Base-by-base conservation (phyloP, 371 early-diverging fungal species). In the Mortierella sp. region DNA sequence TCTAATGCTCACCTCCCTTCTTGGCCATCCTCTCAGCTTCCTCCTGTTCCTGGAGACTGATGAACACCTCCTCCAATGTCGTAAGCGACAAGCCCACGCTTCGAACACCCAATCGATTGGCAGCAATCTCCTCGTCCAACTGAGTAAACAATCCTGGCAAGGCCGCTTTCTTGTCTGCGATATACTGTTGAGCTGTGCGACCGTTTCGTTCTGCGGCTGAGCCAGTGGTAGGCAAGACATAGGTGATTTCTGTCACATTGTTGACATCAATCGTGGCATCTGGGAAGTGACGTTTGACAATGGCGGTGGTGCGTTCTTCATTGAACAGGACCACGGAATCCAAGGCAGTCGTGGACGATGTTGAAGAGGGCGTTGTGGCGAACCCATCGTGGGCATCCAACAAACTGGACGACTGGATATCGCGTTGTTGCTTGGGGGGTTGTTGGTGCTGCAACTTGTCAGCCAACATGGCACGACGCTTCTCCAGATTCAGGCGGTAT, bases 31-130 rank as follows among this genome's bases (percentile, higher is more conserved):
- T 44, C 19, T 65, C 67, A 0, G 65, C 61, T 41, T 69, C 68
- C 21, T 70, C 69, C 28, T 79, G 60, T 44, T 77, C 74, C 19
- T 81, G 70, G 4, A 87, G 64, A 52, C 63, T 70, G 37, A 84
- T 62, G 61, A 84, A 85, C 46, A 86, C 83, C 58, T 87, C 87
- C 62, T 89, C 87, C 34, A 90, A 64, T 0, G 89, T 87, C 13
- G 91, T 87, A 67, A 90, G 39, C 54, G 80, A 64, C 48, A 85
- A 60, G 66, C 84, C 79, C 60, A 74, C 67, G 66, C 82, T 77
- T 37, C 48, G 54, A 22, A 78, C 71, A 3, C 80, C 78, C 44
- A 79, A 31, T 21, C 41, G 51, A 34, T 67, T 63, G 24, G 64
- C 54, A 3, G 64, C 76, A 56, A 78, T 76, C 48, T 63, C 70